Evolutionary conservation across 768 basidiomycete species (phyloP).

Genomic region (Peribolospora kevripleyi): DNA sequence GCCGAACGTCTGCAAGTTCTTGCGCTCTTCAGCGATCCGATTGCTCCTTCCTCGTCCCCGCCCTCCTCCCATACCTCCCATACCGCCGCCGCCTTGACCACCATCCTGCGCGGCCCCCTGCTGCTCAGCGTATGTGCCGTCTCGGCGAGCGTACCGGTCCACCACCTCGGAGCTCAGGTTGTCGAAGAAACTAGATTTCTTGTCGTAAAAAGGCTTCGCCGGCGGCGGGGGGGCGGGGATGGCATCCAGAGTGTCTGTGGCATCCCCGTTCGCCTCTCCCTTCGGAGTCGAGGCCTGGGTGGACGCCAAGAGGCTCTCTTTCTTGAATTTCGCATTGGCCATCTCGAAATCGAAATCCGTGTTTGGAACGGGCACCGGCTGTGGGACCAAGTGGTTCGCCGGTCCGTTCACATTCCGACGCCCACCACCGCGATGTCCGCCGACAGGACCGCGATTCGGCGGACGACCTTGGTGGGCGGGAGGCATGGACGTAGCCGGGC

Average conservation of each 20-base stretch:
- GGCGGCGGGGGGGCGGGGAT: conserved; percentile 5
- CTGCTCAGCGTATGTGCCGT: neutral
- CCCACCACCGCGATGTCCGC: neutral
- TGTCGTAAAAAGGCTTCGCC: conserved; percentile 12
- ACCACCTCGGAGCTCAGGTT: conserved; percentile 15
- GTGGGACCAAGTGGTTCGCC: no score
- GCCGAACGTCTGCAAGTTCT: conserved; percentile 16
- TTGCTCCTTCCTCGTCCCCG: conserved; percentile 5
- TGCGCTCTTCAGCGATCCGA: conserved; percentile 9
- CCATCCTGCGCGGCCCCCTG: conserved; percentile 1
- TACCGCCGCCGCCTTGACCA: conserved; percentile 2
- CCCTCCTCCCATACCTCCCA: neutral
- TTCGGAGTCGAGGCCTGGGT: neutral
- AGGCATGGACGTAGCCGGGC: no score
- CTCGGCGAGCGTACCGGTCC: conserved; percentile 1
- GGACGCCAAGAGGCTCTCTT: conserved; percentile 2
- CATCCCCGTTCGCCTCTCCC: neutral
- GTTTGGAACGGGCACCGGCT: conserved; percentile 5
- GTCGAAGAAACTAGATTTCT: conserved; percentile 16
- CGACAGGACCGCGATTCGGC: neutral
- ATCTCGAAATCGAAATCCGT: conserved; percentile 16
- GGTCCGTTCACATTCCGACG: no score
- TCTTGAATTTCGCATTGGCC: conserved; percentile 15
- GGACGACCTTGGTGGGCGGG: no score
- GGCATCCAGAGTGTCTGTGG: neutral